Percentiles rank a stretch among this genome's conserved stretches.
Conservation (phyloP, 176 grass and related monocot species). For the Oryza meridionalis region DNA sequence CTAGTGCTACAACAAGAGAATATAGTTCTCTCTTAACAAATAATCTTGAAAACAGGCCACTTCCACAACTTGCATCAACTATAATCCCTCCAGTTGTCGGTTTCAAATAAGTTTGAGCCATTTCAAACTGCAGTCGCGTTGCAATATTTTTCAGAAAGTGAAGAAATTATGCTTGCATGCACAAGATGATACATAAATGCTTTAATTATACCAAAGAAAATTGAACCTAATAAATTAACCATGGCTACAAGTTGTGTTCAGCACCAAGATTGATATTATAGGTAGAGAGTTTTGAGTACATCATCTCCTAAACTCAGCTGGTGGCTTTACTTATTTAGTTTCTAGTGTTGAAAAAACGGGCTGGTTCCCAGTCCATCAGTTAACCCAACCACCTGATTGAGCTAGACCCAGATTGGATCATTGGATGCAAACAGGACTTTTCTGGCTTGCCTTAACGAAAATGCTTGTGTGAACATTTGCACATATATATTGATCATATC, state of each 20-base stretch:
- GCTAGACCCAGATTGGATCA: background rate
- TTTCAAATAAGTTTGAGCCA: constrained; percentile 73
- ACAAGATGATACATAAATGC: constrained; percentile 21
- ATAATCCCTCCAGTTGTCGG: constrained; percentile 65
- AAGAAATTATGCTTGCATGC: background rate
- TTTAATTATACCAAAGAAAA: constrained; percentile 16
- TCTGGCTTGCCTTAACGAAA: background rate
- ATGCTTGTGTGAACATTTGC: background rate
- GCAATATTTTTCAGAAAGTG: constrained; percentile 25
- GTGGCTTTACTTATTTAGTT: background rate
- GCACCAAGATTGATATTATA: constrained; percentile 1
- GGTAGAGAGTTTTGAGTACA: too few species aligned
- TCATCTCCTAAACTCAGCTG: background rate
- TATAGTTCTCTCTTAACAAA: constrained; percentile 77
- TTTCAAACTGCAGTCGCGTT: constrained; percentile 72
- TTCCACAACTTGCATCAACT: constrained; percentile 94
- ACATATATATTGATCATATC: background rate
- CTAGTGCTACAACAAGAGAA: constrained; percentile 79
- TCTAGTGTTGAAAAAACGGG: background rate
- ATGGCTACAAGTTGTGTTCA: background rate
- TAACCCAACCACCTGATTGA: background rate
- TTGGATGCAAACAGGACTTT: constrained; percentile 14
- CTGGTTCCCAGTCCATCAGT: background rate
- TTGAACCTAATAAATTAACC: background rate
- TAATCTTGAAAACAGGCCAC: constrained; percentile 90